These are phyloP conservation scores for Phytophthora brassicae DNA, from an alignment of 352 stramenopile genomes.

Conservation along the genomic window DNA sequence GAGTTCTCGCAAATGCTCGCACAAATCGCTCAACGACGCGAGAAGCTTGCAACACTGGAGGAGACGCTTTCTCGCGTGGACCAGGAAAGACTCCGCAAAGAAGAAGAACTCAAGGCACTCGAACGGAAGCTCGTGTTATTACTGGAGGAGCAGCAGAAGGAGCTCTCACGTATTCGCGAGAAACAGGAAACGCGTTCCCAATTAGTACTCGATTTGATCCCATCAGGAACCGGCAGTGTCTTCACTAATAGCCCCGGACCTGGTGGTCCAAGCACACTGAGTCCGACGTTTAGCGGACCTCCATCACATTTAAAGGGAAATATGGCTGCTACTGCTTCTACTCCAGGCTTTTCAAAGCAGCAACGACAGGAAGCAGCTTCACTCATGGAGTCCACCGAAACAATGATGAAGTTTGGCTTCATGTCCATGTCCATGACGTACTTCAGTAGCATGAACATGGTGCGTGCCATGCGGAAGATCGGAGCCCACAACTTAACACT, in stretches of 20 bases:
- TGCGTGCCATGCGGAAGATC: slow-evolving; percentile 95
- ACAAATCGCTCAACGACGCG: slow-evolving; percentile 93
- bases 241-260: slow-evolving; percentile 30
- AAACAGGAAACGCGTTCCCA: slow-evolving; percentile 58
- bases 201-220: slow-evolving; percentile 47
- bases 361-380: slow-evolving; percentile 89
- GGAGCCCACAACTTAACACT: slow-evolving; percentile 91
- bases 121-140: slow-evolving; percentile 94
- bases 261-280: slow-evolving; percentile 20
- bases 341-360: slow-evolving; percentile 56
- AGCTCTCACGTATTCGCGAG: slow-evolving; percentile 77
- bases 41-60: slow-evolving; percentile 85
- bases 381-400: slow-evolving; percentile 96
- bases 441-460: slow-evolving; percentile 97
- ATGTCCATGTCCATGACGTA: slow-evolving; percentile 98
- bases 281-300: slow-evolving; percentile 11
- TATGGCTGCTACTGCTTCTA: neutral
- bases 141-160: slow-evolving; percentile 93
- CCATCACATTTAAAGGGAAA: slow-evolving; percentile 8
- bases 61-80: slow-evolving; percentile 88
- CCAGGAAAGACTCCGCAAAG: slow-evolving; percentile 86
- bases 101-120: slow-evolving; percentile 92
- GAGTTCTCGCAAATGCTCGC: slow-evolving; percentile 94
- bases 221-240: slow-evolving; percentile 16
- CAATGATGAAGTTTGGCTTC: slow-evolving; percentile 98